A percentile compares a stretch with the other conserved stretches of the same genome.
Conservation (phyloP, 495 filamentous ascomycete species). For the Lophiotrema nucula region DNA sequence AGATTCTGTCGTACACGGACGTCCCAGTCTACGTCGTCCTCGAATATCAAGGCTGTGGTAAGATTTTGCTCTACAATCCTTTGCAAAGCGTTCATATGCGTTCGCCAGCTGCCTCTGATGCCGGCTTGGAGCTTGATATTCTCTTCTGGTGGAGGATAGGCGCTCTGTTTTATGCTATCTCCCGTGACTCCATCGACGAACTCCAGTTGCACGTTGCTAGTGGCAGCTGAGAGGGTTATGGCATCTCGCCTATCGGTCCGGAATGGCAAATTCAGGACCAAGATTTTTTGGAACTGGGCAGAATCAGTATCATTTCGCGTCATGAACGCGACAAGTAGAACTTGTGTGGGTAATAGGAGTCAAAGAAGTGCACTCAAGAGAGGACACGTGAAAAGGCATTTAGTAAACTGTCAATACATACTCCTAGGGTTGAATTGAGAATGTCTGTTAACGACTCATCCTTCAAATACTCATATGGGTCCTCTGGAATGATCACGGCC, state of each 20-base stretch:
- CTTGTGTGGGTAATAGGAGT: neutral
- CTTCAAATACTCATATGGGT: slow-evolving; percentile 17
- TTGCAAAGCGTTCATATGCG: slow-evolving; percentile 31
- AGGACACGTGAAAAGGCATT: no score
- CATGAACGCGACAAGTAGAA: neutral
- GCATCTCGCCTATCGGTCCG: slow-evolving; percentile 30
- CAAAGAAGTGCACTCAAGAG: no score
- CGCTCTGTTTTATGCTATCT: slow-evolving; percentile 17
- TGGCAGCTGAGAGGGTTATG: slow-evolving; percentile 23
- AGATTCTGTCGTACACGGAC: slow-evolving; percentile 23
- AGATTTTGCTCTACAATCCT: slow-evolving; percentile 29
- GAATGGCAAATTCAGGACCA: slow-evolving; percentile 26
- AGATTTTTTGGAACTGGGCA: slow-evolving; percentile 33
- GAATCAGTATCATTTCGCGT: no score
- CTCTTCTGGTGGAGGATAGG: slow-evolving; percentile 25
- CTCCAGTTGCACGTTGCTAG: slow-evolving; percentile 28
- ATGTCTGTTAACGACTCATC: slow-evolving; percentile 29
- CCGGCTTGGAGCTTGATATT: slow-evolving; percentile 22
- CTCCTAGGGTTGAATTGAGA: slow-evolving; percentile 28
- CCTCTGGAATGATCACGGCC: slow-evolving; percentile 15
- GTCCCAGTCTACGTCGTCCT: slow-evolving; percentile 36
- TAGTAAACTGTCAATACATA: slow-evolving; percentile 23
- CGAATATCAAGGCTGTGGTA: slow-evolving; percentile 28
- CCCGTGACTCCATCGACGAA: slow-evolving; percentile 30
- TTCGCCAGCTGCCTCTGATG: slow-evolving; percentile 28